Evolutionary conservation across 2,329 filamentous ascomycete species (phyloP), one percentile per base, ranked within the genome.

Genomic region (Trichoderma arundinaceum): DNA sequence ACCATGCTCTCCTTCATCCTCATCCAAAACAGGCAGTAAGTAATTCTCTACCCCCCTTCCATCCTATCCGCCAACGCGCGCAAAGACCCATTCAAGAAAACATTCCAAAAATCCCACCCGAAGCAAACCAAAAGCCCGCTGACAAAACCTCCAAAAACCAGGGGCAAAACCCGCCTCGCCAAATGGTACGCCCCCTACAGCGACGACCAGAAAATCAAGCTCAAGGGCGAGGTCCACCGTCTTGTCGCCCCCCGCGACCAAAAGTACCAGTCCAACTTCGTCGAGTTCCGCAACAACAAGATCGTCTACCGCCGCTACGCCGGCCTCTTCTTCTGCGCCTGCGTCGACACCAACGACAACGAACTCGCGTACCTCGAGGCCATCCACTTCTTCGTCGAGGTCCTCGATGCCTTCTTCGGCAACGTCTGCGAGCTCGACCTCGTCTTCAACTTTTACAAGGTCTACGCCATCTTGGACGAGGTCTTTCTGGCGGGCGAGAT

Each of bases 161-260:
- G 94, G 86, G 95, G 95, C 81, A 99, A 99, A 84, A 99, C 95
- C 73, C 91, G 95, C 73, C 86, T 99, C 70, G 95, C 95, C 70
- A 99, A 99, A 83, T 99, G 94, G 94, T 99, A 99, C 84, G 92
- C 91, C 71, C 94, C 95, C 68, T 99, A 97, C 83, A 96, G 89
- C 80, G 95, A 99, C 84, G 94, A 98, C 78, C 93, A 99, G 79
- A 99, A 99, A 84, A 92, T 99, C 79, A 97, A 97, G 82, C 85
- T 99, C 74, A 99, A 99, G 81, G 95, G 95, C 85, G 95, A 99
- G 83, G 92, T 98, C 73, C 95, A 99, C 84, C 94, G 95, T 69
- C 92, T 99, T 72, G 94, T 99, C 68, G 95, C 95, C 0, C 95
- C 95, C 7, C 92, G 95, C 76, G 95, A 99, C 80, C 95, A 99